Conservation (phyloP, 164 flowering plant genomes). For the Amborella trichopoda region DNA sequence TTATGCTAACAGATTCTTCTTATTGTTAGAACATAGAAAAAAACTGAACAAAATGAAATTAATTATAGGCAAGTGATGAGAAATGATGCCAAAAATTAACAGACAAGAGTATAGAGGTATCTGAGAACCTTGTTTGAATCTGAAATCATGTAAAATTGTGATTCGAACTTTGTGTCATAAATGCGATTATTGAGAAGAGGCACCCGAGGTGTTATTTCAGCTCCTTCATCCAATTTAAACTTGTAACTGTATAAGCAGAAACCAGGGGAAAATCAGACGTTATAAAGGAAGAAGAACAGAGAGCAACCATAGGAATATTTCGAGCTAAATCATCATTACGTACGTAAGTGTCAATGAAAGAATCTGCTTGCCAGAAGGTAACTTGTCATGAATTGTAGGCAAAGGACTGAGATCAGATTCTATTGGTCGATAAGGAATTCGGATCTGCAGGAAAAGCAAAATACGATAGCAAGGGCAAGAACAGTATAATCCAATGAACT, state of each 20-base stretch:
- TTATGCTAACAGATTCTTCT: no score
- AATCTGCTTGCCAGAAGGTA: constrained; percentile 85
- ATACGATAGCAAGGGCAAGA: background rate
- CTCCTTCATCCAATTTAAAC: constrained; percentile 82
- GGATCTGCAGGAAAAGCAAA: constrained; percentile 36
- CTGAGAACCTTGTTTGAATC: constrained; percentile 97
- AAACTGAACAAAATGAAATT: no score
- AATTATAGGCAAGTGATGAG: no score
- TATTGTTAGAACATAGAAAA: no score
- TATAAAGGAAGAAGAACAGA: background rate
- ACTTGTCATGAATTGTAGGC: constrained; percentile 58
- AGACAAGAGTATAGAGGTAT: no score
- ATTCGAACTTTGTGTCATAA: constrained; percentile 91
- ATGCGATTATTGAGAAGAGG: constrained; percentile 86
- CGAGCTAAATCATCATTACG: constrained; percentile 10
- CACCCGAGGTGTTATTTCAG: constrained; percentile 73
- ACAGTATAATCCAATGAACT: no score
- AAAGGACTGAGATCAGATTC: constrained; percentile 61
- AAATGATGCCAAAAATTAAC: no score
- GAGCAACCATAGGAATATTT: background rate
- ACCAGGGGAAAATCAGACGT: background rate
- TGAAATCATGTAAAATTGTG: constrained; percentile 93
- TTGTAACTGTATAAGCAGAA: constrained; percentile 78
- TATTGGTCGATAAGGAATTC: constrained; percentile 64
- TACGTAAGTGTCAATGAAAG: constrained; percentile 70